Evolutionary conservation across 73 alveolate species (phyloP).

Genomic region (Uronychia setigera): DNA sequence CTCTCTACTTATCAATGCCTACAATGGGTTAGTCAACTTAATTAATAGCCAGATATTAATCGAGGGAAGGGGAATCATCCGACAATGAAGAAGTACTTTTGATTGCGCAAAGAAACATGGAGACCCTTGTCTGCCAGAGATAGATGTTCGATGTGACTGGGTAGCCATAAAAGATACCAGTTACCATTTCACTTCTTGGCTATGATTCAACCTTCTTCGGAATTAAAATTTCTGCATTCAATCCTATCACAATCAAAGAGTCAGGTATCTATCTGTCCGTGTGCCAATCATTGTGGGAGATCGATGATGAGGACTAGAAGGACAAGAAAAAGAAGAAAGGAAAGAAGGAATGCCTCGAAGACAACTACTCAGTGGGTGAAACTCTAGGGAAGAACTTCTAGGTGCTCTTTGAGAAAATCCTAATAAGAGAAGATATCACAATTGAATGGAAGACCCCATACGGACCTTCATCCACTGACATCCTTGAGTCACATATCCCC

Average conservation of each 20-base stretch:
- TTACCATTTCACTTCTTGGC: constrained; percentile 50
- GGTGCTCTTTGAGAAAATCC: constrained; percentile 20
- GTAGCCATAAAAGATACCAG: constrained; percentile 23
- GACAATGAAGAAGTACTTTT: constrained; percentile 47
- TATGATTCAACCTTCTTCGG: constrained; percentile 40
- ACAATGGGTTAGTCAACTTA: too few relatives aligned
- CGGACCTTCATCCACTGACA: constrained; percentile 2
- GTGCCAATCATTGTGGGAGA: constrained; percentile 43
- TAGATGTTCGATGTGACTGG: constrained; percentile 27
- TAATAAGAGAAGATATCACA: constrained; percentile 17
- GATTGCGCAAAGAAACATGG: constrained; percentile 23
- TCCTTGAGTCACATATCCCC: neutral
- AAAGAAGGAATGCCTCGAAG: constrained; percentile 36
- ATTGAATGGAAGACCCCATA: constrained; percentile 54
- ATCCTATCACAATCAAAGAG: constrained; percentile 28
- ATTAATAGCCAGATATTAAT: constrained; percentile 13
- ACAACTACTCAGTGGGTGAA: constrained; percentile 28
- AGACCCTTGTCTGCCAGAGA: constrained; percentile 24
- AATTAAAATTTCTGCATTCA: constrained; percentile 40
- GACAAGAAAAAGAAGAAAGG: constrained; percentile 37
- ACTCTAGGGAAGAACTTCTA: constrained; percentile 26
- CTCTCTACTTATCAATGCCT: constrained; percentile 38
- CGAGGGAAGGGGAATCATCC: constrained; percentile 40
- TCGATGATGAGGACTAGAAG: constrained; percentile 33
- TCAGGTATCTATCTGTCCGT: constrained; percentile 46